Conservation (phyloP, 2,329 filamentous ascomycete genomes). For the Chaetomiaceae sp. region DNA sequence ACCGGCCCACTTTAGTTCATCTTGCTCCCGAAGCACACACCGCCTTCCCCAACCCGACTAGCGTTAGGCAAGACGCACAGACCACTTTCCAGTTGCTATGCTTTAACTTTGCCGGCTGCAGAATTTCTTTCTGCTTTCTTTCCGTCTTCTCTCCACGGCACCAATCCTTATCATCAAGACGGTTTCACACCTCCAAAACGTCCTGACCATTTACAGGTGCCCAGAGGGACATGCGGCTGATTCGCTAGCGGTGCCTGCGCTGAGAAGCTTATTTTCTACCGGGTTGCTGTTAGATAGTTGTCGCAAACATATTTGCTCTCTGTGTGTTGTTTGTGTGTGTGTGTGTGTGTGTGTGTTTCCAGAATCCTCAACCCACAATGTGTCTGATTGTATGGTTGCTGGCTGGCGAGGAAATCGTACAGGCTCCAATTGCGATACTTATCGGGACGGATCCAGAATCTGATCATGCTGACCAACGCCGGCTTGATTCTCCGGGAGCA, state of each 20-base stretch:
- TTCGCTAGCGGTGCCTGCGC: conserved; percentile 95
- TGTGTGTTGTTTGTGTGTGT: conserved; percentile 6
- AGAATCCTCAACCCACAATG: too few relatives aligned
- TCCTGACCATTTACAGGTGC: conserved; percentile 91
- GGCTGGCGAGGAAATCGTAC: too few relatives aligned
- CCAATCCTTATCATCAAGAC: conserved; percentile 94
- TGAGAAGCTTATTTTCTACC: conserved; percentile 46
- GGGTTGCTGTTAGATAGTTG: conserved; percentile 96
- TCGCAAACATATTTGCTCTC: conserved; percentile 74
- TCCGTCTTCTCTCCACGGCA: conserved; percentile 56
- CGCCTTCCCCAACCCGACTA: conserved; percentile 18
- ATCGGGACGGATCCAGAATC: too few relatives aligned
- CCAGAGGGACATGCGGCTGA: conserved; percentile 81
- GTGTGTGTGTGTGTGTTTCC: background rate
- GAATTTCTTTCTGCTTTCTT: conserved; percentile 24
- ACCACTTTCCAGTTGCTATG: conserved; percentile 2
- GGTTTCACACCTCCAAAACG: conserved; percentile 63
- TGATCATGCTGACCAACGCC: too few relatives aligned
- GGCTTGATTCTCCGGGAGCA: too few relatives aligned
- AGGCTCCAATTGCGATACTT: too few relatives aligned
- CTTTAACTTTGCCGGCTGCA: conserved; percentile 18
- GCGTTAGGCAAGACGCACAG: background rate
- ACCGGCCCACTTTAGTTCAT: conserved; percentile 8
- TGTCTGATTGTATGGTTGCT: too few relatives aligned
- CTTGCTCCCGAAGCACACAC: conserved; percentile 8